phyloP scores from a whole-genome alignment of 208 protist species.

The Kentomonas sorsogonicus region DNA sequence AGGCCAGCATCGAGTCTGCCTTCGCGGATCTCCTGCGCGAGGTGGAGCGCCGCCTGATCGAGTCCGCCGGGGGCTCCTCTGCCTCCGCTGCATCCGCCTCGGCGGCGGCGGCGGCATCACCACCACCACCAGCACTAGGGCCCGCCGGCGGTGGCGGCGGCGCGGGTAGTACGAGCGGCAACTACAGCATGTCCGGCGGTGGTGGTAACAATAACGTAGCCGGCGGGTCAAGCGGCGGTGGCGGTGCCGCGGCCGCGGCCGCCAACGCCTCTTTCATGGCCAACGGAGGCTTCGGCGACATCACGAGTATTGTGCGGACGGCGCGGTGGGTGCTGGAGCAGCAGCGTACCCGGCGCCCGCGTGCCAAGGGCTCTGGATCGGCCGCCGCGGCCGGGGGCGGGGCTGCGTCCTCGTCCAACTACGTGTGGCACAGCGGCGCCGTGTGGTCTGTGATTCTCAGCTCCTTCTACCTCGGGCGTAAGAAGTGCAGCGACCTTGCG shows the following conservation, averaged over 20 bases:
- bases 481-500: slow-evolving; percentile 32
- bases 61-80: background rate
- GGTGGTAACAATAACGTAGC: too few relatives aligned
- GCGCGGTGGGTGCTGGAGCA: background rate
- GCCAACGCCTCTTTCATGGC: too few relatives aligned
- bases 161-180: background rate
- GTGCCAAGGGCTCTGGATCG: too few relatives aligned
- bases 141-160: background rate
- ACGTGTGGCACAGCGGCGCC: background rate
- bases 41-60: slow-evolving; percentile 2
- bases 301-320: too few relatives aligned
- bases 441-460: slow-evolving; percentile 45
- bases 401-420: too few relatives aligned
- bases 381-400: too few relatives aligned
- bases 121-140: background rate
- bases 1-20: too few relatives aligned
- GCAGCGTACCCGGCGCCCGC: too few relatives aligned
- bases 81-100: too few relatives aligned
- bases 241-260: background rate
- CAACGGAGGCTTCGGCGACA: too few relatives aligned
- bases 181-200: too few relatives aligned
- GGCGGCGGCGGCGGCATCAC: background rate
- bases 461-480: slow-evolving; percentile 44
- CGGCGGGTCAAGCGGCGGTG: too few relatives aligned
- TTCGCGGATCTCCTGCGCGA: background rate